A percentile compares a stretch with the other conserved stretches of the same genome.
phyloP scores from a whole-genome alignment of 1,284 basidiomycete genomes.

The Cystobasidiaceae sp. region DNA sequence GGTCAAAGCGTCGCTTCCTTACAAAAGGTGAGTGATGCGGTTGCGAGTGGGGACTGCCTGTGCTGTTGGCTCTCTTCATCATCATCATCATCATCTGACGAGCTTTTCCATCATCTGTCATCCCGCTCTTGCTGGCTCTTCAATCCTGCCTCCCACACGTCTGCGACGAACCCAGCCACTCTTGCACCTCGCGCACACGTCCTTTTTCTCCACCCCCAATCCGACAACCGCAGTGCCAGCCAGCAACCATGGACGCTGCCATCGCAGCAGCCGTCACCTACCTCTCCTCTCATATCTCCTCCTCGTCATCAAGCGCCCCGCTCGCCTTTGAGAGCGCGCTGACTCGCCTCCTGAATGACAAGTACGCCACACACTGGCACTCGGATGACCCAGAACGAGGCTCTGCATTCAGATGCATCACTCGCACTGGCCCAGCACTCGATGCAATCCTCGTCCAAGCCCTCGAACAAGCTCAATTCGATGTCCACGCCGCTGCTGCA shows the following conservation, averaged over 20 bases:
- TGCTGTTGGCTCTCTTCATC: background rate
- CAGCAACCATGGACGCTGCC: background rate
- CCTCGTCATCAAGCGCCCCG: background rate
- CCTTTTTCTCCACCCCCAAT: too few species aligned
- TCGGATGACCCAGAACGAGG: conserved; percentile 39
- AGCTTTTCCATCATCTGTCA: background rate
- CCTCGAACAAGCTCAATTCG: background rate
- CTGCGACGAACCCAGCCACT: too few species aligned
- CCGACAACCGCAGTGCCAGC: too few species aligned
- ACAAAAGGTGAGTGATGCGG: conserved; percentile 11
- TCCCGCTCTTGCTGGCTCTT: too few species aligned
- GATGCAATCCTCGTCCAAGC: conserved; percentile 27
- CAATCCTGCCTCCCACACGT: too few species aligned
- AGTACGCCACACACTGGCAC: conserved; percentile 41
- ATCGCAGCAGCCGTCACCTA: conserved; percentile 1
- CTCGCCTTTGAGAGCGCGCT: background rate
- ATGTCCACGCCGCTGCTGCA: background rate
- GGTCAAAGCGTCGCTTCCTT: conserved; percentile 21
- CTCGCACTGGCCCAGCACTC: conserved; percentile 3
- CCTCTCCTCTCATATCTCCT: conserved; percentile 1
- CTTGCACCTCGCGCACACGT: too few species aligned
- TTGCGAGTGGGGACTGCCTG: background rate
- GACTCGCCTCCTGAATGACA: conserved; percentile 12
- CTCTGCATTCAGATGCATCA: conserved; percentile 39
- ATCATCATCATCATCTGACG: background rate